These are phyloP conservation scores for Apiotrichum domesticum DNA, from an alignment of 1,284 basidiomycete species.

Conservation along the genomic window DNA sequence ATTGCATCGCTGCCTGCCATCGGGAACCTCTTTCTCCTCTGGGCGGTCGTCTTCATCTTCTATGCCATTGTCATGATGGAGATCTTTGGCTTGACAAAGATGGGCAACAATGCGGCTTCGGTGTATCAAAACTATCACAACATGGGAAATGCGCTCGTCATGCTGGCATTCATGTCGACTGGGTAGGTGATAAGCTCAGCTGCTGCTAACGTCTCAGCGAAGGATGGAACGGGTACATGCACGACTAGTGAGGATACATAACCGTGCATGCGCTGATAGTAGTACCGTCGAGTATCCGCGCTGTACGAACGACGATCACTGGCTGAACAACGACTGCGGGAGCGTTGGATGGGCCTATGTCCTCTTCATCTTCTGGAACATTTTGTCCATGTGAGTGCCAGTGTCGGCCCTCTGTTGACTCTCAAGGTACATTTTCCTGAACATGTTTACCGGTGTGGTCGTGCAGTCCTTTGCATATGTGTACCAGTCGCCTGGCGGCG, in stretches of 20 bases:
- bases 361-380: constrained; percentile 93
- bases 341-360: constrained; percentile 76
- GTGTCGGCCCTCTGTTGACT: constrained; percentile 7
- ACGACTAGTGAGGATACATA: not conserved
- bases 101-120: constrained; percentile 62
- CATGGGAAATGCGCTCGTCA: constrained; percentile 73
- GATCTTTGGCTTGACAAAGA: constrained; percentile 88
- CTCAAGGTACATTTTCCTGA: constrained; percentile 81
- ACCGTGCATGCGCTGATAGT: too few species aligned
- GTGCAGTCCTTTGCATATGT: constrained; percentile 97
- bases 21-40: constrained; percentile 75
- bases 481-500: constrained; percentile 74
- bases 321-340: constrained; percentile 79
- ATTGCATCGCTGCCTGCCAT: constrained; percentile 87
- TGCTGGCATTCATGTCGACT: constrained; percentile 60
- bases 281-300: constrained; percentile 64
- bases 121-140: constrained; percentile 74
- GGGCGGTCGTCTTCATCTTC: constrained; percentile 88
- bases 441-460: constrained; percentile 92
- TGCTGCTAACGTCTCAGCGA: constrained; percentile 52
- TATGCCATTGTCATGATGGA: constrained; percentile 87
- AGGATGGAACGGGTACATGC: constrained; percentile 61
- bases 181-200: constrained; percentile 50
- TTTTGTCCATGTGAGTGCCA: constrained; percentile 76
- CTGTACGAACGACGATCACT: constrained; percentile 62